Conservation (phyloP, 148 eudicot species). For the Simmondsia chinensis region DNA sequence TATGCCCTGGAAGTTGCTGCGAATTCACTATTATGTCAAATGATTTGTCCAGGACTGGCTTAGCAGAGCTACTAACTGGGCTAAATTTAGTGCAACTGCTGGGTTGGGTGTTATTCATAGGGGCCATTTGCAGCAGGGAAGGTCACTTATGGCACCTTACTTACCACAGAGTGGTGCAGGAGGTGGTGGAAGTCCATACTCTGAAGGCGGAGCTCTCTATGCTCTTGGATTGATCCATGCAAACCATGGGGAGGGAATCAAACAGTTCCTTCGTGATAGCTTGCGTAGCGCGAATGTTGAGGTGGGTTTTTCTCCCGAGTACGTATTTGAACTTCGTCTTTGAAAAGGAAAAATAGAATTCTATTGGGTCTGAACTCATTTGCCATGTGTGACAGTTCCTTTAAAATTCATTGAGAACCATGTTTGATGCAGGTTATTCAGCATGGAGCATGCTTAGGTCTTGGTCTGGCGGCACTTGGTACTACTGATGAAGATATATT, state of each 20-base stretch:
- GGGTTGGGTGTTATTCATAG: conserved; percentile 93
- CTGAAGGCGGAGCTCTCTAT: conserved; percentile 97
- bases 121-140: conserved; percentile 94
- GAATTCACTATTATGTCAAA: not conserved
- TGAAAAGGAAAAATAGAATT: too few relatives aligned
- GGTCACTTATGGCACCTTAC: conserved; percentile 97
- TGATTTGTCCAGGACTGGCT: conserved; percentile 79
- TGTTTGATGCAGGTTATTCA: conserved; percentile 78
- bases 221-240: conserved; percentile 97
- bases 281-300: conserved; percentile 80
- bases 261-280: conserved; percentile 90
- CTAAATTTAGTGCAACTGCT: conserved; percentile 97
- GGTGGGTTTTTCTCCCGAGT: too few relatives aligned
- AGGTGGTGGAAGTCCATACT: conserved; percentile 93
- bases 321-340: too few relatives aligned
- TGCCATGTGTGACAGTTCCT: not conserved
- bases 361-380: not conserved
- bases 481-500: conserved; percentile 91
- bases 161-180: conserved; percentile 94
- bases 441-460: conserved; percentile 95
- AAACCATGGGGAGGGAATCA: conserved; percentile 96
- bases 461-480: conserved; percentile 93
- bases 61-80: conserved; percentile 98
- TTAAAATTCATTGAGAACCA: not conserved
- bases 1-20: not conserved